Conservation (phyloP, 2,329 filamentous ascomycete species). For the Penicillium hordei region DNA sequence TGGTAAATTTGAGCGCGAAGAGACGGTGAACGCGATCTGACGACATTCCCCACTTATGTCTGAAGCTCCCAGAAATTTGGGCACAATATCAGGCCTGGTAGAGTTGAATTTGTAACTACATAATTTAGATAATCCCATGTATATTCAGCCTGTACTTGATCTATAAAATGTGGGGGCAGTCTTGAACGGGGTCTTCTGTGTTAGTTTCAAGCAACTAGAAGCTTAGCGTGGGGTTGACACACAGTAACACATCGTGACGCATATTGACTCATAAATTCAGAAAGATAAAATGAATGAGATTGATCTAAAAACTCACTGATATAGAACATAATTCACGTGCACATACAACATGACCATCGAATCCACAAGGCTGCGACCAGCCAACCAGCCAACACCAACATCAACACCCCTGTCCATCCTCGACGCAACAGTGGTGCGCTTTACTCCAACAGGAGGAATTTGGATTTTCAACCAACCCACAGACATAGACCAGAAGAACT, state of each 20-base stretch:
- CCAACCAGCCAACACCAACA: neutral
- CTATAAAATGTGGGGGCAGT: neutral
- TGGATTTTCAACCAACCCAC: slow-evolving; percentile 1
- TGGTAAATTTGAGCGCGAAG: too few relatives aligned
- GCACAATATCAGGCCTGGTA: too few relatives aligned
- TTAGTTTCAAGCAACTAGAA: neutral
- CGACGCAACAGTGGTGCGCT: slow-evolving; percentile 14
- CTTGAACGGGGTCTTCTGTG: neutral
- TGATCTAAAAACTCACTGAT: neutral
- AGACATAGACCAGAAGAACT: neutral
- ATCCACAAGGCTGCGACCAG: neutral
- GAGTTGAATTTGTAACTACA: too few relatives aligned
- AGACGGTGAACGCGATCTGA: too few relatives aligned
- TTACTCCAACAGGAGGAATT: slow-evolving; percentile 11
- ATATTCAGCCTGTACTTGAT: too few relatives aligned
- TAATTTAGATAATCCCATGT: too few relatives aligned
- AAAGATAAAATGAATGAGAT: neutral
- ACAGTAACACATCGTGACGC: neutral
- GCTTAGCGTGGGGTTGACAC: neutral
- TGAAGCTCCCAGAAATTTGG: too few relatives aligned
- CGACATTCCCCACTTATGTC: too few relatives aligned
- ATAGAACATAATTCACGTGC: neutral
- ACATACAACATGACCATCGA: neutral
- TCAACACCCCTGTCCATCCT: slow-evolving; percentile 13
- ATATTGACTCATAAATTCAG: neutral